Conservation (phyloP, 139 green algal genomes). For the Choricystis sp. region DNA sequence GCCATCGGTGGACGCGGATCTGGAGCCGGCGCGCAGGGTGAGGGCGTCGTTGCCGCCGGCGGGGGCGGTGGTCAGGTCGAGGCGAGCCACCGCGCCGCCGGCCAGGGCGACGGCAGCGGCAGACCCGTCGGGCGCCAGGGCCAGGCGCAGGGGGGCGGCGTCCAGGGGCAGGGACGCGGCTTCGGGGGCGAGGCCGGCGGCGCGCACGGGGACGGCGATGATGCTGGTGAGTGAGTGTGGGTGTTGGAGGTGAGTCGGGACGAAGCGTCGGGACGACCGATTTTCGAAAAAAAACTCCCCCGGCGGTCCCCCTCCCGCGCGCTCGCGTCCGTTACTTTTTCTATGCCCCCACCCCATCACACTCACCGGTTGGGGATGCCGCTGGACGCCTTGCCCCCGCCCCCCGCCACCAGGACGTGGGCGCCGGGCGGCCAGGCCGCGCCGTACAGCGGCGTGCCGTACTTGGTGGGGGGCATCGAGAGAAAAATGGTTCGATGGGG, state of each 20-base stretch:
- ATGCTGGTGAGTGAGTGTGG: no score
- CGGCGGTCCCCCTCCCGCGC: no score
- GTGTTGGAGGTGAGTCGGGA: no score
- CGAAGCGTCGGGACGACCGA: no score
- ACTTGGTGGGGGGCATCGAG: no score
- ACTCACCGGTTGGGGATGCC: slow-evolving; percentile 17
- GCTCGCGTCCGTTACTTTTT: no score
- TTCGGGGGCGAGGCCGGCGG: not conserved
- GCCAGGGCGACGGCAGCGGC: not conserved
- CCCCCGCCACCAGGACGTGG: slow-evolving; percentile 6
- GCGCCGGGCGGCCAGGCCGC: slow-evolving; percentile 9
- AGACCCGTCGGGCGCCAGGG: not conserved
- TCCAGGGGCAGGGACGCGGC: not conserved
- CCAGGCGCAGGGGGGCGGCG: slow-evolving; percentile 6
- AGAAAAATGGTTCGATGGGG: no score
- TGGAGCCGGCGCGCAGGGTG: no score
- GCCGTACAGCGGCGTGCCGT: slow-evolving; percentile 12
- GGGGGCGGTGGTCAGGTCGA: not conserved
- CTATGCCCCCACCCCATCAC: not conserved
- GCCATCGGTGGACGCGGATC: not conserved
- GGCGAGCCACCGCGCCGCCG: not conserved
- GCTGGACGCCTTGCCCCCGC: slow-evolving; percentile 15
- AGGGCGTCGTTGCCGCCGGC: not conserved
- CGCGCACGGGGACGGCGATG: not conserved
- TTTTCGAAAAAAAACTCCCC: no score